These are phyloP conservation scores for Colletotrichum sp. DNA, from an alignment of 2,329 filamentous ascomycete genomes.

Conservation along the genomic window DNA sequence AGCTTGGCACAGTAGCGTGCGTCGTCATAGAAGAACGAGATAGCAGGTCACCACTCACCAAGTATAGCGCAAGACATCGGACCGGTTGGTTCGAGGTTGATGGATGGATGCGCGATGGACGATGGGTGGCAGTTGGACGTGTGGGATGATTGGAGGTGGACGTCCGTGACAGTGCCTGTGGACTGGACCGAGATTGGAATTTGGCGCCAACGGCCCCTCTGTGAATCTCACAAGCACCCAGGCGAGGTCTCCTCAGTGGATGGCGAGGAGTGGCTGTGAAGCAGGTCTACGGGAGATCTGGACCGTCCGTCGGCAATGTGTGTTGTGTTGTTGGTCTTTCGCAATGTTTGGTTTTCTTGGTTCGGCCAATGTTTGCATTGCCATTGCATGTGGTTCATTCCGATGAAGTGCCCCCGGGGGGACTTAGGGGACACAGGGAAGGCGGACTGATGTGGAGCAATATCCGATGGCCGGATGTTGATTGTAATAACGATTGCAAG, in stretches of 20 bases:
- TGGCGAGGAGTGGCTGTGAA: background rate
- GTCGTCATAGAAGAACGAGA: background rate
- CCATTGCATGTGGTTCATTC: conserved; percentile 6
- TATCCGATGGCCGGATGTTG: background rate
- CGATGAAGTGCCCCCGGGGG: background rate
- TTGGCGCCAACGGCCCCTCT: background rate
- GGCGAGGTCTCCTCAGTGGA: background rate
- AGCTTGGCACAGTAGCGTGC: background rate
- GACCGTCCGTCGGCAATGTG: background rate
- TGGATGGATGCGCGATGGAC: background rate
- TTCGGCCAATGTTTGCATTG: background rate
- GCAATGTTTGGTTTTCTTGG: background rate
- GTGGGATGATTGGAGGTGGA: background rate
- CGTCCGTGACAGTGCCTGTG: background rate
- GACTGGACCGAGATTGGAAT: background rate
- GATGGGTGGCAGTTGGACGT: background rate
- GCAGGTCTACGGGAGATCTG: background rate
- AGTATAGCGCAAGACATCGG: background rate
- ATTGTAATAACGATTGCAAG: conserved; percentile 6
- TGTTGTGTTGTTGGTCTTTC: background rate
- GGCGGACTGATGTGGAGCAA: background rate
- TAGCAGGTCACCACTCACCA: background rate
- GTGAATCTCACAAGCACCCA: background rate
- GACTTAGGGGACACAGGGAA: background rate
- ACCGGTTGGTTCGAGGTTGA: background rate